These are phyloP conservation scores for Ophiosphaerella narmari DNA, from an alignment of 2,329 filamentous ascomycete genomes.

Conservation along the genomic window DNA sequence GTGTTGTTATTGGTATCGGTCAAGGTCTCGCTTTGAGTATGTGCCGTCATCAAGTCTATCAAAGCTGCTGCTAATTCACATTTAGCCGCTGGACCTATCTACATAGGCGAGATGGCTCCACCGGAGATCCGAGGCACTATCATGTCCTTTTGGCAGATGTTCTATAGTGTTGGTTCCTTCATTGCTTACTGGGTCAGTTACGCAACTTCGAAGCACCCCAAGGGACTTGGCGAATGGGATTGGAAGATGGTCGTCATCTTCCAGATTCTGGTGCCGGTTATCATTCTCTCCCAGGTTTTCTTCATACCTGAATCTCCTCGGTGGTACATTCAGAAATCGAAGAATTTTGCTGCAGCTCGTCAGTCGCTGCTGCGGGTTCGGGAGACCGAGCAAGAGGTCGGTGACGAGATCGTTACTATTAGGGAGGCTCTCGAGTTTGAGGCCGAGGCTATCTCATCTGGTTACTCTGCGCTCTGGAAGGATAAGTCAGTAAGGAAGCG, in stretches of 20 bases:
- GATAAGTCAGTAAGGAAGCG: constrained; percentile 71
- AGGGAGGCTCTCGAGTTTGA: constrained; percentile 73
- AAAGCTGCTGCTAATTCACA: constrained; percentile 3
- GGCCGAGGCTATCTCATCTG: constrained; percentile 67
- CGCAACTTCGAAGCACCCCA: constrained; percentile 61
- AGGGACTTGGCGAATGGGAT: constrained; percentile 69
- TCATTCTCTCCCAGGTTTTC: constrained; percentile 64
- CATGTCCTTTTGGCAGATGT: constrained; percentile 72
- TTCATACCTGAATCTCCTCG: constrained; percentile 71
- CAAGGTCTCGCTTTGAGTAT: constrained; percentile 69
- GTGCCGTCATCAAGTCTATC: constrained; percentile 11
- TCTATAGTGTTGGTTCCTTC: constrained; percentile 68
- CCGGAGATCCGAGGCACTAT: constrained; percentile 67
- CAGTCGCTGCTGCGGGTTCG: constrained; percentile 64
- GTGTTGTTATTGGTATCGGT: constrained; percentile 71
- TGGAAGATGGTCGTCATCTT: constrained; percentile 76
- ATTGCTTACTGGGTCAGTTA: constrained; percentile 69
- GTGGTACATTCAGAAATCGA: constrained; percentile 67
- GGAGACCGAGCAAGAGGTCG: constrained; percentile 67
- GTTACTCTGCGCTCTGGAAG: constrained; percentile 70
- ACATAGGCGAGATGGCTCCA: constrained; percentile 71
- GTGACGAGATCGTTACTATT: constrained; percentile 68
- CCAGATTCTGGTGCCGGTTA: constrained; percentile 68
- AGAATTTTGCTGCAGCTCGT: constrained; percentile 65
- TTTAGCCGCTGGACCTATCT: constrained; percentile 68